Percentiles rank a stretch among this genome's conserved stretches.
These are phyloP conservation scores for Apiotrichum veenhuisii DNA, from an alignment of 1,284 basidiomycete genomes.

Conservation along the genomic window DNA sequence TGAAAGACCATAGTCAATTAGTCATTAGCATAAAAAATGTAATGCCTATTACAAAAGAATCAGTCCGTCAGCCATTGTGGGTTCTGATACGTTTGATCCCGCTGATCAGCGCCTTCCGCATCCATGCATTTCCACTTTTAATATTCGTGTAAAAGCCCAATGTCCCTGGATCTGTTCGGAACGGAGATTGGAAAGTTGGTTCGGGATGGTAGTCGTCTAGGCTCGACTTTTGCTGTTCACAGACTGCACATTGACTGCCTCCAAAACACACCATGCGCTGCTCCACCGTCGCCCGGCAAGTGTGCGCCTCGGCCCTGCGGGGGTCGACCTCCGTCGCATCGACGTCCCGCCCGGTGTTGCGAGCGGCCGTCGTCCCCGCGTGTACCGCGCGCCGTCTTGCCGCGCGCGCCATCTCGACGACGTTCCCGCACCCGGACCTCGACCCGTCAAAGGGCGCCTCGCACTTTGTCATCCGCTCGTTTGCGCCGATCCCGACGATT, in stretches of 20 bases:
- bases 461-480: slow-evolving; percentile 20
- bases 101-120: no score
- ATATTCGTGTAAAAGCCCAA: not conserved
- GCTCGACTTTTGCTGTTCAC: not conserved
- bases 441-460: slow-evolving; percentile 19
- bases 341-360: not conserved
- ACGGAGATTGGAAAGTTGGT: not conserved
- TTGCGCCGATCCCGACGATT: slow-evolving; percentile 20
- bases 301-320: not conserved
- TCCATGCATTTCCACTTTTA: no score
- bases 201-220: not conserved
- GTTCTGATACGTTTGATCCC: no score
- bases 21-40: no score
- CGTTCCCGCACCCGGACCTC: slow-evolving; percentile 29
- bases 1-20: no score
- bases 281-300: not conserved
- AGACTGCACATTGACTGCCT: no score
- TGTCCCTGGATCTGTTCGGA: not conserved
- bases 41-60: no score
- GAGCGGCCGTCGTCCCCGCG: not conserved
- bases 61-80: no score
- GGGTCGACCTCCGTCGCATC: not conserved
- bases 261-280: not conserved
- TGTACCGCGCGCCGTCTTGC: not conserved
- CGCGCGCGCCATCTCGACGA: slow-evolving; percentile 15